Evolutionary conservation across 257 asterid genomes (phyloP), one percentile per base, ranked within the genome.

Genomic region (Solanum sparsipilum): DNA sequence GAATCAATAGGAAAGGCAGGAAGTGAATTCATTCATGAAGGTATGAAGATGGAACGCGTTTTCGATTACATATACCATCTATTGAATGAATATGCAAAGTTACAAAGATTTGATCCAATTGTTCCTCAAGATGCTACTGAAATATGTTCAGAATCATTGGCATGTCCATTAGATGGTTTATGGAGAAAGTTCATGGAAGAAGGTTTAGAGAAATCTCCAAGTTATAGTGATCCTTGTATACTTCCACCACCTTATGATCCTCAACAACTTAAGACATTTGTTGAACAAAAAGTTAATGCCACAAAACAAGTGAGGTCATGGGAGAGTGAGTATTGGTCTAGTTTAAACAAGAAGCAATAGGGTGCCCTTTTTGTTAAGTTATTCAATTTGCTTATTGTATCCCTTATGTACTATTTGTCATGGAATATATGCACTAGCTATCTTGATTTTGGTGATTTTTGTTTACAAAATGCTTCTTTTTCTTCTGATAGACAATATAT

Each of bases 41-140:
- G 81, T 18, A 31, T 81, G 86, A 87, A 79, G 70, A 87, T 87
- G 89, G 79, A 87, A 15, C 74, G 1, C 0, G 23, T 87, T 5
- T 87, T 78, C 8, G 89, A 87, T 58, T 81, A 81, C 73, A 87
- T 81, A 15, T 81, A 78, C 41, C 87, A 67, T 25, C 21, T 87
- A 20, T 13, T 87, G 36, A 87, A 36, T n/a, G 86, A 87, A 39
- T 87, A 87, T 25, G 78, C 89, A 13, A 87, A 87, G 38, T 63
- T 87, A 31, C 44, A 78, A 25, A 87, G 15, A 7, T 87, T 78
- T 52, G 31, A 81, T 38, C 89, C 89, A 39, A 15, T 58, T 29
- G 81, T 79, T 29, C 89, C 89, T 27, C 86, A 32, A 67, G n/a
- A n/a, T n/a, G 87, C 89, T 12, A 71, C 35, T 63, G 86, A 78